These are phyloP conservation scores for Carnegiea gigantea DNA, from an alignment of 179 eudicot species.

Conservation along the genomic window DNA sequence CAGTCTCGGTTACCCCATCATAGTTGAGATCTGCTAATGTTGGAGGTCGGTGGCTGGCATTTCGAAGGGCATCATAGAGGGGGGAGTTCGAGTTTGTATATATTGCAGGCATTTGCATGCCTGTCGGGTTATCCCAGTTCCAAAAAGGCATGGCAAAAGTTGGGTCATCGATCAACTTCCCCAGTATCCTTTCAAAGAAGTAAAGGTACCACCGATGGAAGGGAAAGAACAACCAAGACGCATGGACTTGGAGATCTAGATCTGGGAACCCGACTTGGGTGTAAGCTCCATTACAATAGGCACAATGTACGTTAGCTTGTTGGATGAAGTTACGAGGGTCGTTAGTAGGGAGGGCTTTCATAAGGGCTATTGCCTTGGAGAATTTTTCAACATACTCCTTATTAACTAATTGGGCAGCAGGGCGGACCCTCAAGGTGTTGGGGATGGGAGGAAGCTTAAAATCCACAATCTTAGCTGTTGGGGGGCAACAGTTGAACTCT, in stretches of 20 bases:
- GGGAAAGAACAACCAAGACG: background rate
- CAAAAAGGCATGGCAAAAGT: background rate
- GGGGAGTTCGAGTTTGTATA: background rate
- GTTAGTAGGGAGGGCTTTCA: background rate
- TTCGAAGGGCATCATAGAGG: background rate
- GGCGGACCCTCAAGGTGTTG: background rate
- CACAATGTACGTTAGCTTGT: conserved; percentile 5
- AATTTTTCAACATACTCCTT: background rate
- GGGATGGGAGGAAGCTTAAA: background rate
- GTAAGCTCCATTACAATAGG: background rate
- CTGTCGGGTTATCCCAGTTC: background rate
- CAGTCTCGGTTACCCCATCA: background rate
- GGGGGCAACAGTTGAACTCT: background rate
- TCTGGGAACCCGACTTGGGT: background rate
- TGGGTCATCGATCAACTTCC: background rate
- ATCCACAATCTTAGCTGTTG: background rate
- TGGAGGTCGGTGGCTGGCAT: background rate
- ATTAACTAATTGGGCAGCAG: background rate
- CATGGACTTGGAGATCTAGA: background rate
- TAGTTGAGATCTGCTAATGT: conserved; percentile 43
- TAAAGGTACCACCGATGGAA: conserved; percentile 1
- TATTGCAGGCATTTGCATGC: background rate
- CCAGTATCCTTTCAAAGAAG: background rate
- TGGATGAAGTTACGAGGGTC: background rate
- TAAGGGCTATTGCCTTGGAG: background rate